Percentiles rank a stretch among this genome's conserved stretches.
Evolutionary conservation across 768 basidiomycete species (phyloP).

Genomic region (Sarcodon sp.): DNA sequence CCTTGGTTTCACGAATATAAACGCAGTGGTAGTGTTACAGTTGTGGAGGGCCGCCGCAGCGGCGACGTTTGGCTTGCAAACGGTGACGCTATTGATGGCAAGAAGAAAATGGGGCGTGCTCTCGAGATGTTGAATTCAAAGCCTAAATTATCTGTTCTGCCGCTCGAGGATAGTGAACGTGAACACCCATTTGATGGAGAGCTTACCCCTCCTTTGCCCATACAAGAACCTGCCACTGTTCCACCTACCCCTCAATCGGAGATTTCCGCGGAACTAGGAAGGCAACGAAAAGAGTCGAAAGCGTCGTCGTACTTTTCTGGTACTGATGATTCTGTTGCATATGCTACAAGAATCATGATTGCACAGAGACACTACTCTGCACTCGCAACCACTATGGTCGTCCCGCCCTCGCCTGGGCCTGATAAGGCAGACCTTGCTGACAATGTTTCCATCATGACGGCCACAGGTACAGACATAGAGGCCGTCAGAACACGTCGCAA

Average conservation of each 20-base stretch:
- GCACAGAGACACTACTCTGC: conserved; percentile 66
- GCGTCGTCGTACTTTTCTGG: conserved; percentile 41
- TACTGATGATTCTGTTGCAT: conserved; percentile 35
- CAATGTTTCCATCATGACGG: conserved; percentile 17
- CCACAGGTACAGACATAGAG: conserved; percentile 17
- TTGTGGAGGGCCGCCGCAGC: conserved; percentile 59
- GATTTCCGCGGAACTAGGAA: conserved; percentile 44
- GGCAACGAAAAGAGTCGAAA: conserved; percentile 31
- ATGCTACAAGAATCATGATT: conserved; percentile 51
- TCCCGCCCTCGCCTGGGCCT: conserved; percentile 35
- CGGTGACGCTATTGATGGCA: conserved; percentile 61
- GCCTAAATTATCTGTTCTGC: conserved; percentile 60
- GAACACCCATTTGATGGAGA: conserved; percentile 20
- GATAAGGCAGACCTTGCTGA: conserved; percentile 13
- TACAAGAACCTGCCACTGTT: conserved; percentile 38
- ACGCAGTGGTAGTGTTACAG: conserved; percentile 46
- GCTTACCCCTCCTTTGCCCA: conserved; percentile 46
- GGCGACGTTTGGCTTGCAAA: conserved; percentile 66
- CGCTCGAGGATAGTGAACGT: conserved; percentile 30
- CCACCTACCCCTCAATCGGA: conserved; percentile 43
- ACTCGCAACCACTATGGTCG: conserved; percentile 49
- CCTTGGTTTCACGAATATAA: conserved; percentile 45
- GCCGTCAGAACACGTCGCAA: conserved; percentile 9
- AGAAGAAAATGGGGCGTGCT: conserved; percentile 45
- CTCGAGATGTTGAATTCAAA: conserved; percentile 48